Base-by-base conservation (phyloP, 768 basidiomycete species). In the Naematelia encephala region DNA sequence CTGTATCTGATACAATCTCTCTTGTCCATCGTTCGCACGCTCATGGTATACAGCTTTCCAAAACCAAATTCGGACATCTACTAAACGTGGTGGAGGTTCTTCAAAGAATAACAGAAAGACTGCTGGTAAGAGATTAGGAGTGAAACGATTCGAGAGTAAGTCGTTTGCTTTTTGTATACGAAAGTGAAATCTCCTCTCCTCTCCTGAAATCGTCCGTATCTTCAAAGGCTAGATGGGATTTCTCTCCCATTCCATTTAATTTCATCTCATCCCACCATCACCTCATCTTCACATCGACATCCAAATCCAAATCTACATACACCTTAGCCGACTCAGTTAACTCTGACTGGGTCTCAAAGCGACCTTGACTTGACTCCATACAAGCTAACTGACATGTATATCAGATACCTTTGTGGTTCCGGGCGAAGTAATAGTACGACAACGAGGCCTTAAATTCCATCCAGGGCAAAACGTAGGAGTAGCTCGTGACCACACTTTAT, bases 121-220 rank as follows among this genome's bases (percentile, higher is more conserved):
- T 0, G 87, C 91, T 12, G 96, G 96, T 64, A 88, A 91, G 78
- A 86, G 96, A 22, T 80, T 99, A 27, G 96, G 96, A 67, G 81
- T 98, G 43, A 99, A 98, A 81, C 92, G 91, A 78, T 98, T 91
- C 78, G 92, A 91, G 63, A 93, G 94, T 89, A 63, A 59, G 82
- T 72, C 13, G 27, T 27, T 2, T 30, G n/a, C 22, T 4, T 16
- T 16, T 34, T 56, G n/a, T 30, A 53, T 30, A n/a, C n/a, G n/a
- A n/a, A n/a, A n/a, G n/a, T n/a, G n/a, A n/a, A n/a, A n/a, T n/a
- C n/a, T n/a, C n/a, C n/a, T n/a, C n/a, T n/a, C n/a, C n/a, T n/a
- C n/a, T n/a, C n/a, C n/a, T n/a, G n/a, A n/a, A n/a, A n/a, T n/a
- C n/a, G n/a, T n/a, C n/a, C n/a, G n/a, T n/a, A n/a, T n/a, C n/a